phyloP scores from a whole-genome alignment of 106 monocot species.

The Alisma plantagoaquatica region DNA sequence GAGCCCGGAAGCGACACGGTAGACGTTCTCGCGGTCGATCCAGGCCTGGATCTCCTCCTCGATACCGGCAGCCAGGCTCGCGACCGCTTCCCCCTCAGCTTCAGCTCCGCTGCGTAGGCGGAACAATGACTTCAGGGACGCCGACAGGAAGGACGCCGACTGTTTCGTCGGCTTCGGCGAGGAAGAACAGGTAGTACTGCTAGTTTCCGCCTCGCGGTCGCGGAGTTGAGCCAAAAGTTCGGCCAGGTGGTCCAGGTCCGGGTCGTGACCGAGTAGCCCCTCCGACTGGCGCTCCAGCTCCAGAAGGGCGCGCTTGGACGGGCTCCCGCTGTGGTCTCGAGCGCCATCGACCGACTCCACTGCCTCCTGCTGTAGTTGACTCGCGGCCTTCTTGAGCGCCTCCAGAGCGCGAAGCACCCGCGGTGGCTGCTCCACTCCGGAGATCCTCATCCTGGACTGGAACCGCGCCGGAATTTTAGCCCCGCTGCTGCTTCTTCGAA shows the following conservation, averaged over 20 bases:
- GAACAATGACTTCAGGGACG: not conserved
- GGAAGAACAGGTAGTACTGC: constrained; percentile 5
- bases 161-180: not conserved
- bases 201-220: too few species aligned
- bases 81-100: too few species aligned
- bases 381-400: constrained; percentile 30
- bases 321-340: not conserved
- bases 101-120: not conserved
- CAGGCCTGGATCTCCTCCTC: constrained; percentile 53
- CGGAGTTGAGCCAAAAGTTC: constrained; percentile 30
- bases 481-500: too few species aligned
- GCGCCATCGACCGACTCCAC: constrained; percentile 1
- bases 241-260: constrained; percentile 30
- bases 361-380: too few species aligned
- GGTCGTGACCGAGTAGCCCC: constrained; percentile 39
- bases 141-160: not conserved
- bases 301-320: constrained; percentile 39
- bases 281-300: constrained; percentile 20
- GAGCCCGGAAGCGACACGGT: constrained; percentile 9
- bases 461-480: too few species aligned
- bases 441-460: too few species aligned
- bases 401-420: constrained; percentile 26
- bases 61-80: too few species aligned
- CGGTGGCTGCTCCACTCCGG: too few species aligned
- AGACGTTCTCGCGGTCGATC: constrained; percentile 49